Evolutionary conservation across 2,329 filamentous ascomycete species (phyloP).

Genomic region (Thyridium curvatum): DNA sequence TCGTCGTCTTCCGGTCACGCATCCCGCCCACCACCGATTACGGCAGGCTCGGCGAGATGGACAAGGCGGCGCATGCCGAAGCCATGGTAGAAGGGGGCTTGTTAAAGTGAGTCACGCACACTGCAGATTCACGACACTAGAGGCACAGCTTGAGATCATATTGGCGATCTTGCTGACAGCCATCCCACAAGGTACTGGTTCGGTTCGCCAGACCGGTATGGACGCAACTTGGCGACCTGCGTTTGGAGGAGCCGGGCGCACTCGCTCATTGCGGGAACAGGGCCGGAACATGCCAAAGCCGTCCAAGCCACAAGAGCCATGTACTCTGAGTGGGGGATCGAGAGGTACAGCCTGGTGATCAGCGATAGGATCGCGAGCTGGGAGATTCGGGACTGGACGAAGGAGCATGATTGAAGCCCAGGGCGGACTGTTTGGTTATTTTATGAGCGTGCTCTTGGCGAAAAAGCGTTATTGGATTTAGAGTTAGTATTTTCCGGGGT

Average conservation of each 20-base stretch:
- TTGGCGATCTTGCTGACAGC: too few species aligned
- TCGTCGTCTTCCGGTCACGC: constrained; percentile 75
- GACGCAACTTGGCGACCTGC: constrained; percentile 77
- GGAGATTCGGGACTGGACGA: constrained; percentile 54
- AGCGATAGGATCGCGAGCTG: constrained; percentile 58
- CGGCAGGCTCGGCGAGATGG: constrained; percentile 63
- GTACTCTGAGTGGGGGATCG: constrained; percentile 64
- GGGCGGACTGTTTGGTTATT: neutral
- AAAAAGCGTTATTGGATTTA: too few species aligned
- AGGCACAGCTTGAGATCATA: too few species aligned
- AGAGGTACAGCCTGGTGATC: constrained; percentile 63
- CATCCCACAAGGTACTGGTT: constrained; percentile 95
- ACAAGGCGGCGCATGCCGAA: constrained; percentile 74
- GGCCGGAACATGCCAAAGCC: constrained; percentile 57
- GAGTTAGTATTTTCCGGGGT: too few species aligned
- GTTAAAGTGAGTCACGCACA: constrained; percentile 55
- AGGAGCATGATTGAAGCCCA: constrained; percentile 12
- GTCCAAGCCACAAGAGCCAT: constrained; percentile 57
- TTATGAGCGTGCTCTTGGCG: neutral
- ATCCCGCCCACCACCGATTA: constrained; percentile 63
- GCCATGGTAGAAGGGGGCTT: constrained; percentile 74
- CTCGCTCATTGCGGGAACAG: constrained; percentile 51
- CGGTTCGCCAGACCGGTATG: constrained; percentile 61
- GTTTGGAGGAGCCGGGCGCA: constrained; percentile 57
- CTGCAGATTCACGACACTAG: constrained; percentile 3